Evolutionary conservation across 192 early-diverging fungal genomes (phyloP).

Genomic region (Lobulomyces angularis): DNA sequence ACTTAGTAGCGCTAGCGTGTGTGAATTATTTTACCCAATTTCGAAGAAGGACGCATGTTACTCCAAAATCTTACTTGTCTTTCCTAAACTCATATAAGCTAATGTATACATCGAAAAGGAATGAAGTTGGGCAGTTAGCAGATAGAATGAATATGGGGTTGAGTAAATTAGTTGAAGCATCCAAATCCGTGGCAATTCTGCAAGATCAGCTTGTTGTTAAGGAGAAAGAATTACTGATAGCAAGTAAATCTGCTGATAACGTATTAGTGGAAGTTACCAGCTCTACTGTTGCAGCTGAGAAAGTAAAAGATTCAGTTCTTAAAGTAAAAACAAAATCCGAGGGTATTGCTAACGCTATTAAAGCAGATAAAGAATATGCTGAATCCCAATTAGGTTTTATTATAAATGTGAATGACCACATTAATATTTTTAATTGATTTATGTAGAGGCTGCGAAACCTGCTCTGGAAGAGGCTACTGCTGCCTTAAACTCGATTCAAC

Average conservation of each 20-base stretch:
- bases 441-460: constrained; percentile 49
- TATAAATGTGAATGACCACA: no score
- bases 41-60: constrained; percentile 47
- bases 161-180: constrained; percentile 45
- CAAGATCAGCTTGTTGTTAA: constrained; percentile 55
- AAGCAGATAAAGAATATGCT: constrained; percentile 44
- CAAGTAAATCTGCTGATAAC: constrained; percentile 42
- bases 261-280: constrained; percentile 46
- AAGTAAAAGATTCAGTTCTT: constrained; percentile 50
- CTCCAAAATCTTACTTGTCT: constrained; percentile 50
- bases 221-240: constrained; percentile 45
- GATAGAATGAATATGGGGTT: constrained; percentile 60
- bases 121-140: constrained; percentile 39
- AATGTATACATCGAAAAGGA: constrained; percentile 32
- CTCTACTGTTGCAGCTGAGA: constrained; percentile 44
- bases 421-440: no score
- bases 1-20: constrained; percentile 48
- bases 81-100: constrained; percentile 46
- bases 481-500: constrained; percentile 53
- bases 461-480: constrained; percentile 47
- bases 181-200: constrained; percentile 45
- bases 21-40: constrained; percentile 50
- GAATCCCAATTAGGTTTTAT: constrained; percentile 47
- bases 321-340: constrained; percentile 55
- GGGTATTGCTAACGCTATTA: constrained; percentile 48